Base-by-base conservation (phyloP, 768 basidiomycete genomes). In the Tylopilus subfusipes region DNA sequence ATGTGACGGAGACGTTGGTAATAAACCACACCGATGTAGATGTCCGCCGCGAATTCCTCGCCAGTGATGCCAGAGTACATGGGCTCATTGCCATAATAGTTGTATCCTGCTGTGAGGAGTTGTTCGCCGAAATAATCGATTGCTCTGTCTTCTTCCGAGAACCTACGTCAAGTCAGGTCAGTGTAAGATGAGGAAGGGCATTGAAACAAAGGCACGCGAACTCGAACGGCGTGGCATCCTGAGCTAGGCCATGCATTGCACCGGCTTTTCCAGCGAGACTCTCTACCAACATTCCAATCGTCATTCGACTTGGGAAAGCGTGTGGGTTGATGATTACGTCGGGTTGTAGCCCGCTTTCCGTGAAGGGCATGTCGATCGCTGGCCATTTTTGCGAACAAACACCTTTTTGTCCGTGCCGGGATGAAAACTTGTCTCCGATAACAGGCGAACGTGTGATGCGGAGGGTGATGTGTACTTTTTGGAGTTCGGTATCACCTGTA, bases 51-150 rank as follows among this genome's bases (percentile, higher is more conserved):
- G 72, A 99, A 99, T 74, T 99, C 97, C 72, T 98, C 83, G 16
- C 97, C 97, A 8, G 97, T 98, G 69, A 99, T 97, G 22, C 97
- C 97, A 53, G 96, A 98, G 72, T 99, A 99, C 97, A 99, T 99
- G 6, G 97, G 95, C 71, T 99, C 97, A 73, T 97, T 98, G 14
- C 97, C 97, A 68, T 96, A 91, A 72, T 98, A 99, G 72, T 98
- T 98, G 78, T 98, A 99, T 9, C 97, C 97, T 14, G 97, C 85
- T 21, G 90, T 88, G 39, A 85, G 75, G 19, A 99, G 84, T 68
- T 99, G 97, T 61, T 97, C 83, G 38, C 97, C 97, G 62, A 99
- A 99, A 76, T 98, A 98, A 60, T 95, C 89, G 49, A 97, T 84
- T 1, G 97, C 97, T n/a, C 90, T 94, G 68, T 99, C 94, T 65